Conservation (phyloP, 2,329 filamentous ascomycete species). For the Penicillium concentricum region DNA sequence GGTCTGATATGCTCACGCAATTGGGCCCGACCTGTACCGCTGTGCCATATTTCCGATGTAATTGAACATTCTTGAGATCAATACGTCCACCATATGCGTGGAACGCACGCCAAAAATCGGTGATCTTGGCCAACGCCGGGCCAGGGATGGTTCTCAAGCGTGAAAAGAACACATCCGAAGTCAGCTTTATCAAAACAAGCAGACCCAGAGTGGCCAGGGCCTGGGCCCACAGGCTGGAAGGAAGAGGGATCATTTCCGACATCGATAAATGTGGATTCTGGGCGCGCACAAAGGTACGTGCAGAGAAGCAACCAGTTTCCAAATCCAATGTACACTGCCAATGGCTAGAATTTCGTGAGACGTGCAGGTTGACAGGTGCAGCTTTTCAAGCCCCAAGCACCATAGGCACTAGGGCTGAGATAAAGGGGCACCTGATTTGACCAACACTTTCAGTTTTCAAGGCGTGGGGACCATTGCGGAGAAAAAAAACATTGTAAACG, state of each 20-base stretch:
- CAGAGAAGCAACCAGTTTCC: neutral
- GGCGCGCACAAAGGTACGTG: neutral
- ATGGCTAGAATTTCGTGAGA: neutral
- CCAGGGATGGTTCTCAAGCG: conserved; percentile 14
- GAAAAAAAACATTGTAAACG: neutral
- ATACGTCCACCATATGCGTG: conserved; percentile 14
- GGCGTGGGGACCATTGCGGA: neutral
- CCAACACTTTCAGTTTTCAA: neutral
- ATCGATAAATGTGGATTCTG: neutral
- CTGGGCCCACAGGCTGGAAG: conserved; percentile 9
- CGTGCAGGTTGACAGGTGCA: neutral
- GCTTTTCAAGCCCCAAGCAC: neutral
- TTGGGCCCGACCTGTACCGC: conserved; percentile 44
- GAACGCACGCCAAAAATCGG: conserved; percentile 15
- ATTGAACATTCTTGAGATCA: conserved; percentile 21
- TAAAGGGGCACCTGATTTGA: neutral
- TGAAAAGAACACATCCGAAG: conserved; percentile 12
- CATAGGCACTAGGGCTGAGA: neutral
- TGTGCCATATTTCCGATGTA: conserved; percentile 42
- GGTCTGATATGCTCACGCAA: conserved; percentile 40
- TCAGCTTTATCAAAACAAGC: conserved; percentile 9
- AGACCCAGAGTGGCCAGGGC: conserved; percentile 8
- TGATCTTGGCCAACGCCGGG: conserved; percentile 16
- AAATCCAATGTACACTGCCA: neutral
- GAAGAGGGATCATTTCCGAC: conserved; percentile 1